Base-by-base conservation (phyloP, 1,284 basidiomycete species). In the Ganoderma lingzhi region DNA sequence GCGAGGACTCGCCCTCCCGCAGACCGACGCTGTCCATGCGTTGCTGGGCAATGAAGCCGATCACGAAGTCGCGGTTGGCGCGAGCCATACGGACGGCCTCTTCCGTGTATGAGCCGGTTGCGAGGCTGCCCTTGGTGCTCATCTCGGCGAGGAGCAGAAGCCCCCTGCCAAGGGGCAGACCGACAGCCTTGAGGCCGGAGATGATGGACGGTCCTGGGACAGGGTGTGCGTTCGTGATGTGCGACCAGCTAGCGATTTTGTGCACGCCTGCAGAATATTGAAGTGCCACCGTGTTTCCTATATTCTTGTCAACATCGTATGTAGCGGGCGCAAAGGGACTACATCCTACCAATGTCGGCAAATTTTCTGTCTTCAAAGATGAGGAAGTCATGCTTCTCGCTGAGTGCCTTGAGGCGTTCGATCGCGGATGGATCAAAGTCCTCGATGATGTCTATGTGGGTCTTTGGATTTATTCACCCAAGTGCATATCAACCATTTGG, bases 331-430 rank as follows among this genome's bases (percentile, higher is more conserved):
- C 23, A 30, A 3, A 41, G n/a, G 9, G 15, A 55, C 5, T 6
- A n/a, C 6, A 9, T 80, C 86, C 72, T 75, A 96, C 97, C 97
- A 71, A 99, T 99, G 82, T 99, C 98, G 30, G 98, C 98, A 78
- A 99, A 99, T 82, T 99, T 99, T 75, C 98, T 87, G 84, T 99
- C 98, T 83, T 99, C 97, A 75, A 99, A 99, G 78, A 99, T 97
- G 68, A 98, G 81, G 82, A 99, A 99, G 78, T 99, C 95, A 75
- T 98, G 91, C 80, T 94, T 92, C 62, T 83, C 78, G 78, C 93
- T 92, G 14, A 99, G 88, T 60, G 84, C 83, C 69, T 90, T 85
- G 55, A 99, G 86, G 70, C 89, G 84, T 41, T 90, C 82, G 66
- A 97, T 88, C 58, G 99, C 82, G 17, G 88, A 88, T 23, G 84